Conservation (phyloP, 805 yeast genomes). For the Kluyveromyces lactis region DNA sequence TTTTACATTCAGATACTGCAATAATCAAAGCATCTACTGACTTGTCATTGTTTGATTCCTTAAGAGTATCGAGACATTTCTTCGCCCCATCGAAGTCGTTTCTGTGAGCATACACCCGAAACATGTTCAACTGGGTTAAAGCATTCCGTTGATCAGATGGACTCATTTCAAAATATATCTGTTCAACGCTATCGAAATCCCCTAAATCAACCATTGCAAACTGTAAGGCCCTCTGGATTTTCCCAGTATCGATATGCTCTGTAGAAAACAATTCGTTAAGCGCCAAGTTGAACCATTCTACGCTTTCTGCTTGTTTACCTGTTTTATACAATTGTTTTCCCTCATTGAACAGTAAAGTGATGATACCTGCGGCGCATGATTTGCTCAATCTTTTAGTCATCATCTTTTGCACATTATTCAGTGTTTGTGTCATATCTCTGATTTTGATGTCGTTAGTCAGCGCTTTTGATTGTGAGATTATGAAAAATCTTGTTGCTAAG, state of each 20-base stretch:
- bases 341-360: constrained; percentile 34
- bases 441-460: constrained; percentile 17
- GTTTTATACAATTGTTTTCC: constrained; percentile 28
- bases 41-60: constrained; percentile 29
- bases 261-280: constrained; percentile 20
- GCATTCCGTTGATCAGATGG: constrained; percentile 17
- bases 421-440: constrained; percentile 15
- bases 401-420: constrained; percentile 23
- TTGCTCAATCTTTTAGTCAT: constrained; percentile 22
- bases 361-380: constrained; percentile 25
- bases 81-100: constrained; percentile 11
- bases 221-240: constrained; percentile 32
- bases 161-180: constrained; percentile 19
- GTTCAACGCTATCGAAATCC: constrained; percentile 15
- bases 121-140: constrained; percentile 28
- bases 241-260: constrained; percentile 27
- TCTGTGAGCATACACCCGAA: constrained; percentile 16
- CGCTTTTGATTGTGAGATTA: constrained; percentile 20
- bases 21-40: constrained; percentile 27
- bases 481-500: constrained; percentile 21
- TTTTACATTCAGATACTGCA: constrained; percentile 27
- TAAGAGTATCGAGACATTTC: constrained; percentile 27
- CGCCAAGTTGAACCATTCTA: constrained; percentile 22
- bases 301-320: constrained; percentile 14
- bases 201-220: constrained; percentile 21